Evolutionary conservation across 768 basidiomycete genomes (phyloP).

Genomic region (Naematelia aurantialba): DNA sequence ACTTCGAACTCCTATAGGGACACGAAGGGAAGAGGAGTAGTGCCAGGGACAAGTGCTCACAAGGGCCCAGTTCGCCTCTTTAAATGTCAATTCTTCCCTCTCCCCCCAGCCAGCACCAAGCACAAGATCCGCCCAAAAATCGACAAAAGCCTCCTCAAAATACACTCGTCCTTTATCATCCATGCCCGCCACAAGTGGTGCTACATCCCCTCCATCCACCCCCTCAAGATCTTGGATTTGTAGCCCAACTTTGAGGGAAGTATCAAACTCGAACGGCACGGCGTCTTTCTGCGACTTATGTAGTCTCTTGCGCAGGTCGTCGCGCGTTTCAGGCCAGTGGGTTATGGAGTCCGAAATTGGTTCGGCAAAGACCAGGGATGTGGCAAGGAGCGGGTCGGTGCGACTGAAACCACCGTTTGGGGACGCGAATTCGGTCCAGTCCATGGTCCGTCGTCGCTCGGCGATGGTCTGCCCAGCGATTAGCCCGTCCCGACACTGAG

Average conservation of each 20-base stretch:
- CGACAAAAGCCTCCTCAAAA: constrained; percentile 83
- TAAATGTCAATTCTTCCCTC: constrained; percentile 70
- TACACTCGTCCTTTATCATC: constrained; percentile 35
- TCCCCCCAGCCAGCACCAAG: constrained; percentile 70
- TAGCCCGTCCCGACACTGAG: too few relatives aligned
- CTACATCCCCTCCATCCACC: too few relatives aligned
- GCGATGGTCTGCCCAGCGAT: constrained; percentile 56
- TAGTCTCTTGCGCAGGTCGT: constrained; percentile 70
- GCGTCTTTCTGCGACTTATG: constrained; percentile 76
- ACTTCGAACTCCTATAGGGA: too few relatives aligned
- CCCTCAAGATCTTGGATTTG: constrained; percentile 55
- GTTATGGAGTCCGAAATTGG: constrained; percentile 61
- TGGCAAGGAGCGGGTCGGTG: constrained; percentile 67
- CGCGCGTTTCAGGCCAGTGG: constrained; percentile 69
- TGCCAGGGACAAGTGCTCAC: constrained; percentile 55
- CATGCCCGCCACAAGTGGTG: background rate
- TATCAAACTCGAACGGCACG: constrained; percentile 89
- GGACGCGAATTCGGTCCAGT: constrained; percentile 83
- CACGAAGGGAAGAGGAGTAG: too few relatives aligned
- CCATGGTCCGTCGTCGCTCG: constrained; percentile 76
- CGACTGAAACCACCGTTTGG: constrained; percentile 70
- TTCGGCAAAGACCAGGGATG: constrained; percentile 74
- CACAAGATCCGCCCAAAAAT: constrained; percentile 58
- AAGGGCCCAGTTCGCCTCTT: constrained; percentile 89
- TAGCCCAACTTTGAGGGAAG: constrained; percentile 68